Evolutionary conservation across 805 yeast species (phyloP).

Genomic region (Priceomyces fermenticarens): DNA sequence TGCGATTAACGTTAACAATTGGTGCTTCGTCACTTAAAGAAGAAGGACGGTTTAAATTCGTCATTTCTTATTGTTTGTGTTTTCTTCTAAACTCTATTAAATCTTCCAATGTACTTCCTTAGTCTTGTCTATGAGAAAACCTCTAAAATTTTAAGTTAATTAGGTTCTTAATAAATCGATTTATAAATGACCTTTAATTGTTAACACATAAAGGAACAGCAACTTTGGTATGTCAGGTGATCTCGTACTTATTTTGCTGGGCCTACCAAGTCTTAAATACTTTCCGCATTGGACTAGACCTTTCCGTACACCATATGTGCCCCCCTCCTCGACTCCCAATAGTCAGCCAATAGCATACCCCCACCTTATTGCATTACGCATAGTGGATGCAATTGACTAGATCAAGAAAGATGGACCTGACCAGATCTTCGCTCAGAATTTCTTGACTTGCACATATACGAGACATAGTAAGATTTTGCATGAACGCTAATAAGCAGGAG

Average conservation of each 20-base stretch:
- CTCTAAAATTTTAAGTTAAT: constrained; percentile 1
- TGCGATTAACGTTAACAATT: background rate
- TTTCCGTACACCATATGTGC: too few species aligned
- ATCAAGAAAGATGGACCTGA: too few species aligned
- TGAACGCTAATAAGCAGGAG: background rate
- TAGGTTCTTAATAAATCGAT: constrained; percentile 1
- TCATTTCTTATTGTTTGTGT: constrained; percentile 1
- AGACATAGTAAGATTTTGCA: background rate
- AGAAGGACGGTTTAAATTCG: constrained; percentile 9
- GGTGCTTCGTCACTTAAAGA: constrained; percentile 8
- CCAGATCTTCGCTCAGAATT: too few species aligned
- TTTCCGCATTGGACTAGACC: too few species aligned
- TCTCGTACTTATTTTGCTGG: background rate
- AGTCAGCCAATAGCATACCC: too few species aligned
- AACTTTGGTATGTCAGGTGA: constrained; percentile 8
- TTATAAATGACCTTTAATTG: constrained; percentile 6
- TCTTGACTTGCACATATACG: constrained; percentile 1
- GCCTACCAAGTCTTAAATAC: too few species aligned
- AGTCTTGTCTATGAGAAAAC: constrained; percentile 1
- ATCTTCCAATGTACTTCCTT: background rate
- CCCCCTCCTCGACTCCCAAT: too few species aligned
- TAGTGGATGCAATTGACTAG: too few species aligned
- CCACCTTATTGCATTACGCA: too few species aligned
- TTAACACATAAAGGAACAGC: constrained; percentile 7
- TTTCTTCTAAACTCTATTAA: constrained; percentile 1